Conservation (phyloP, 345 rosid species). For the Citrus inodora region DNA sequence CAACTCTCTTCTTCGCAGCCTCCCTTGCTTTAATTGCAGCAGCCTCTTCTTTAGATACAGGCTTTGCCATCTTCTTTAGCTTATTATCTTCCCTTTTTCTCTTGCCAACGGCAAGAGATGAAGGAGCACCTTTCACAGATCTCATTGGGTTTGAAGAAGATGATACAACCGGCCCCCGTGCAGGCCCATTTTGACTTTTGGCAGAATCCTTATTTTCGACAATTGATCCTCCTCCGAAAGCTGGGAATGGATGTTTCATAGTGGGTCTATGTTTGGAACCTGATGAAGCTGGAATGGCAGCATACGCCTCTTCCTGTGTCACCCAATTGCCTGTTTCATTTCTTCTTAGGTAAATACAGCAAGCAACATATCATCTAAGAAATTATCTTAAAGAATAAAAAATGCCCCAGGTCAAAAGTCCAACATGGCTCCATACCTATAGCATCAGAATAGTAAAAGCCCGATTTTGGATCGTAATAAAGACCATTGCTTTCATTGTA, state of each 20-base stretch:
- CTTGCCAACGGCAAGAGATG: constrained; percentile 59
- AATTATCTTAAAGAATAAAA: not conserved
- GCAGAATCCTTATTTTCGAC: constrained; percentile 28
- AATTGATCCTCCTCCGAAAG: constrained; percentile 29
- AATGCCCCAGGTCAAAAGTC: not conserved
- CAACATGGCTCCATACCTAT: constrained; percentile 45
- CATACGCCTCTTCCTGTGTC: constrained; percentile 75
- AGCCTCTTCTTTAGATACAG: constrained; percentile 63
- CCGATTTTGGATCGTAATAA: constrained; percentile 75
- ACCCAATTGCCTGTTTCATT: constrained; percentile 83
- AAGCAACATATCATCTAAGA: constrained; percentile 7
- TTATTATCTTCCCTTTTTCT: constrained; percentile 66
- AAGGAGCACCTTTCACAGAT: constrained; percentile 62
- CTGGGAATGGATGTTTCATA: constrained; percentile 31
- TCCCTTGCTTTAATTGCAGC: constrained; percentile 91
- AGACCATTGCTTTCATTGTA: constrained; percentile 51
- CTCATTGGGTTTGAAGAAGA: constrained; percentile 61
- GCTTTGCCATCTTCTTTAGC: constrained; percentile 69
- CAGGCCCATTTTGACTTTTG: constrained; percentile 30
- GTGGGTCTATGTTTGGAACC: constrained; percentile 35
- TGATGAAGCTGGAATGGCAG: constrained; percentile 39
- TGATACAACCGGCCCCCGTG: constrained; percentile 65
- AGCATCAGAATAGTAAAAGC: constrained; percentile 79
- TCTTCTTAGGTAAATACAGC: constrained; percentile 17
- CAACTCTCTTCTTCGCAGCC: constrained; percentile 92